phyloP scores from a whole-genome alignment of 2,329 filamentous ascomycete genomes.

The Fusarium mexicanum region DNA sequence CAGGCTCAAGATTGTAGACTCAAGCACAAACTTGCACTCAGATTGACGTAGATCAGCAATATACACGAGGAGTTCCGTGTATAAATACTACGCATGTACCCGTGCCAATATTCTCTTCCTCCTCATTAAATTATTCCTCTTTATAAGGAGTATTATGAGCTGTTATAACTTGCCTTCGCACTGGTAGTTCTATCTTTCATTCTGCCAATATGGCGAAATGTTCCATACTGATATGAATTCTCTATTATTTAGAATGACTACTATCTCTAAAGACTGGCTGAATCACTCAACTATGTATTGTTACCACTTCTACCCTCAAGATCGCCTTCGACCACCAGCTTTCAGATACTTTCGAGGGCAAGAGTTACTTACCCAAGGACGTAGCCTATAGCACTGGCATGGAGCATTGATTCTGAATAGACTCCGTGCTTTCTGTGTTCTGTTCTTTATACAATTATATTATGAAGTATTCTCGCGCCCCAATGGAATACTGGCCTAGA shows the following conservation, averaged over 20 bases:
- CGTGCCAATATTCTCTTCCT: not conserved
- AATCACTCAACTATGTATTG: not conserved
- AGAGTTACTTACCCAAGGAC: not conserved
- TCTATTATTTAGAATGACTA: not conserved
- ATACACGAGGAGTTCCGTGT: not conserved
- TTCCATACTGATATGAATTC: not conserved
- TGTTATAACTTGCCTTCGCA: not conserved
- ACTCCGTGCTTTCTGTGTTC: not conserved
- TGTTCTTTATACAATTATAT: not conserved
- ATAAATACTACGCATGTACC: not conserved
- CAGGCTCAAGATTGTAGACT: not conserved
- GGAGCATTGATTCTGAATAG: not conserved
- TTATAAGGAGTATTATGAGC: not conserved
- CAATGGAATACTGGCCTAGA: not conserved
- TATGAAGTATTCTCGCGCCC: not conserved
- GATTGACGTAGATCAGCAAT: not conserved
- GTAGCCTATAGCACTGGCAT: not conserved
- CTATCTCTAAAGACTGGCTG: not conserved
- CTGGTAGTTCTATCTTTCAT: not conserved
- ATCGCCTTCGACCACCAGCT: not conserved
- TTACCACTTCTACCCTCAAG: not conserved
- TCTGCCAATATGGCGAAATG: no score
- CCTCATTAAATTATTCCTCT: not conserved
- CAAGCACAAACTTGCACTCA: not conserved
- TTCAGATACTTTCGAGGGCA: not conserved